Percentiles rank a stretch among this genome's conserved stretches.
These are phyloP conservation scores for Candida dubliniensis DNA, from an alignment of 1,139 yeast species.

Conservation along the genomic window DNA sequence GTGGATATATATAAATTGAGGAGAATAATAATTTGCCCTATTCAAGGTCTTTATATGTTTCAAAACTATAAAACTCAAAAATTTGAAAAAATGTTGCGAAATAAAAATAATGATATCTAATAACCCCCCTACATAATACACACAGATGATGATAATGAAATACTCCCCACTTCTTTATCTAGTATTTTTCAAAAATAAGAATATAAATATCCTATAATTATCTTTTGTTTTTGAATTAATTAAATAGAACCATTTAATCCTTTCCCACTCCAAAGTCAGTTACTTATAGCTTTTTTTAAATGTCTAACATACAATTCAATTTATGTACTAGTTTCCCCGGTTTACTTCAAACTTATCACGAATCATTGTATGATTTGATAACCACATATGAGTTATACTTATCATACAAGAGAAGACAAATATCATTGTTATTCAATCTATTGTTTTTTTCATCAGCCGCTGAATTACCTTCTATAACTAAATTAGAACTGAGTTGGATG, in stretches of 20 bases:
- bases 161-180: too few relatives aligned
- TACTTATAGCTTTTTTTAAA: not conserved
- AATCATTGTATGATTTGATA: constrained; percentile 1
- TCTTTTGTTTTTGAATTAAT: too few relatives aligned
- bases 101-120: too few relatives aligned
- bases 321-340: not conserved
- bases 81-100: too few relatives aligned
- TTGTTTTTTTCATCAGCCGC: not conserved
- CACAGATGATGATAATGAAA: too few relatives aligned
- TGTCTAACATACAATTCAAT: not conserved
- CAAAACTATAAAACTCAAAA: too few relatives aligned
- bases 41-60: too few relatives aligned
- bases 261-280: not conserved
- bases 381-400: not conserved
- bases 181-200: too few relatives aligned
- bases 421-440: not conserved
- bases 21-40: too few relatives aligned
- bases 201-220: too few relatives aligned
- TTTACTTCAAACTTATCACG: not conserved
- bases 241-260: not conserved
- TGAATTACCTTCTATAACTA: not conserved
- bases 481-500: constrained; percentile 3
- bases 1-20: too few relatives aligned
- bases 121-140: too few relatives aligned
- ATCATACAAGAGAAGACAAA: constrained; percentile 1